Evolutionary conservation across 768 basidiomycete species (phyloP).

Genomic region (Boletus sp.): DNA sequence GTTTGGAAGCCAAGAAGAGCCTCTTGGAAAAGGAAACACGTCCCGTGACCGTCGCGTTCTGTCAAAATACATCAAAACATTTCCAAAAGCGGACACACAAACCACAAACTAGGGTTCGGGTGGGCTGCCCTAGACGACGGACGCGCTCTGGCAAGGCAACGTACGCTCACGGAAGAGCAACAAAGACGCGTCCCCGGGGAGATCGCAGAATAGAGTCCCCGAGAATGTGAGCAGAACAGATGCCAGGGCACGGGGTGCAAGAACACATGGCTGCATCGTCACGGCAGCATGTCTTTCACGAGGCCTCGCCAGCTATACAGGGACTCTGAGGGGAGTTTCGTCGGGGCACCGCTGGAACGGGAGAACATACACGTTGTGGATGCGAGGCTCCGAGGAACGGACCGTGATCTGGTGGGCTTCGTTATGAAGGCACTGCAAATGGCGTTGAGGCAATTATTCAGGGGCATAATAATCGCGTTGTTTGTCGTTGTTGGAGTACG

Average conservation of each 20-base stretch:
- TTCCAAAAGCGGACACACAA: constrained; percentile 5
- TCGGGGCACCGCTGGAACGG: neutral
- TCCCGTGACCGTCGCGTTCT: constrained; percentile 39
- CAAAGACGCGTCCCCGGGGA: neutral
- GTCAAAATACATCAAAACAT: constrained; percentile 25
- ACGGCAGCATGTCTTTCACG: constrained; percentile 20
- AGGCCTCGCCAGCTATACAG: constrained; percentile 9
- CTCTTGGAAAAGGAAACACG: constrained; percentile 32
- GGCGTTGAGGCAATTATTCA: neutral
- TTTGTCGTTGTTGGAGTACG: constrained; percentile 42
- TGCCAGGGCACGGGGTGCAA: constrained; percentile 16
- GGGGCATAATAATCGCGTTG: constrained; percentile 34
- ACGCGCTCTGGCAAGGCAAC: neutral
- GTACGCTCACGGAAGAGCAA: neutral
- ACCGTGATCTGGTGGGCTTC: neutral
- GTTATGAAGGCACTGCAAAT: neutral
- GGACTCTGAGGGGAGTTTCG: neutral
- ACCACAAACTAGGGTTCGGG: constrained; percentile 24
- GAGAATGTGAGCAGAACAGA: neutral
- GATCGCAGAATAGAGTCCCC: neutral
- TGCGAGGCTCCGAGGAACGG: constrained; percentile 1
- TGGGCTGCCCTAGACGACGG: neutral
- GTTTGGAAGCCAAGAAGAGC: constrained; percentile 24
- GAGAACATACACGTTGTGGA: neutral
- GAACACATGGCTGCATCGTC: constrained; percentile 10